Base-by-base conservation (phyloP, 2,329 filamentous ascomycete genomes). In the Daldinia sp. region DNA sequence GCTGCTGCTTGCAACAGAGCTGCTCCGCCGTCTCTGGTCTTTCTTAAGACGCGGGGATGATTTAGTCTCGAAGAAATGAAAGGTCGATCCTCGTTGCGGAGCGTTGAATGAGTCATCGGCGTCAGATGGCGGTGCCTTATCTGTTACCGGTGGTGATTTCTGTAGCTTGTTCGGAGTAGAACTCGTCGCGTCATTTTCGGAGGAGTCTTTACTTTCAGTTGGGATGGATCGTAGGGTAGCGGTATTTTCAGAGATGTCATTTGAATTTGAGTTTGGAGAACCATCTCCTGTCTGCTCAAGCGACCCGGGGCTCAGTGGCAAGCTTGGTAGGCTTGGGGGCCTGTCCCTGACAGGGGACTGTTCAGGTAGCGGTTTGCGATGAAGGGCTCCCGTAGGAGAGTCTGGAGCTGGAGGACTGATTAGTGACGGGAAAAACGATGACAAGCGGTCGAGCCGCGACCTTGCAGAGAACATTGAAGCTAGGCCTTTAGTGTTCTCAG, bases 351-450 rank as follows among this genome's bases (percentile, higher is more conserved):
- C 37, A 50, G 67, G 67, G 39, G 72, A 69, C 4, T 74, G 61
- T 35, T 73, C 67, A 64, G 75, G 70, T 44, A 75, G 55, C 26
- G 75, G 74, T 46, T 78, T 78, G 64, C 74, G 75, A 61, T 72
- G 72, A 63, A 72, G 56, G 23, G 53, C 44, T 26, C 57, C 69
- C 7, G 69, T 28, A 15, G 70, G 37, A 42, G 58, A 68, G 51
- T 77, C 75, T 78, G 70, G 66, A 55, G 64, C 57, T 20, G 71
- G 67, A 60, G 67, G 61, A 48, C 63, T 71, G 60, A 74, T 79
- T 68, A 79, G 77, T 70, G 75, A 76, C 33, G 76, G 76, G 51
- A 78, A 76, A 73, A 78, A 76, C 35, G 74, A 73, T 26, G 76
- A 78, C 58, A 77, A 66, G 64, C 76, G 75, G 39, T 72, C 67